These are phyloP conservation scores for Heliamphora pulchella DNA, from an alignment of 179 eudicot species.

Conservation along the genomic window DNA sequence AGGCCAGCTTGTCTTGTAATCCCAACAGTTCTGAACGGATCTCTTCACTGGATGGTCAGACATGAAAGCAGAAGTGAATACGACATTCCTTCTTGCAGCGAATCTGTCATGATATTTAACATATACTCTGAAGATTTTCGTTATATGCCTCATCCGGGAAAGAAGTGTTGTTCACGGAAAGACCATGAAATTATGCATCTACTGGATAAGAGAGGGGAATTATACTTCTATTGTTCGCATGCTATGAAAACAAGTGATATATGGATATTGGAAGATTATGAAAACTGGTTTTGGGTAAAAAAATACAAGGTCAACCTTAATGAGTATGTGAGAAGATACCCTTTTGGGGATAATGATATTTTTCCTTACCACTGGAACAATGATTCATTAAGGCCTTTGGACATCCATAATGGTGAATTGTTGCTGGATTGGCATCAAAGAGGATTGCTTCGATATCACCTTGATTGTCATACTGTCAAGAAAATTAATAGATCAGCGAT, in stretches of 20 bases:
- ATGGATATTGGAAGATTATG: slow-evolving; percentile 4
- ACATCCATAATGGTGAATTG: background rate
- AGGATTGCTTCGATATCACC: background rate
- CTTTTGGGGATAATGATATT: background rate
- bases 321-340: background rate
- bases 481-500: background rate
- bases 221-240: background rate
- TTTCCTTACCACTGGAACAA: no score
- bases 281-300: background rate
- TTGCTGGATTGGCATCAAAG: background rate
- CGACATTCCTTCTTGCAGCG: background rate
- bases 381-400: background rate
- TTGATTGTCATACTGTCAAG: background rate
- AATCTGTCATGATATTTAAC: background rate
- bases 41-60: background rate
- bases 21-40: background rate
- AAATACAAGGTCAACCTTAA: background rate
- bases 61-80: background rate
- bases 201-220: background rate
- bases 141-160: background rate
- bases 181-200: background rate
- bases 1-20: background rate
- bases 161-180: background rate
- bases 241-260: background rate
- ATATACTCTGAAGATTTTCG: background rate